Conservation (phyloP, 2,329 filamentous ascomycete species). For the Aspergillus alliaceus region DNA sequence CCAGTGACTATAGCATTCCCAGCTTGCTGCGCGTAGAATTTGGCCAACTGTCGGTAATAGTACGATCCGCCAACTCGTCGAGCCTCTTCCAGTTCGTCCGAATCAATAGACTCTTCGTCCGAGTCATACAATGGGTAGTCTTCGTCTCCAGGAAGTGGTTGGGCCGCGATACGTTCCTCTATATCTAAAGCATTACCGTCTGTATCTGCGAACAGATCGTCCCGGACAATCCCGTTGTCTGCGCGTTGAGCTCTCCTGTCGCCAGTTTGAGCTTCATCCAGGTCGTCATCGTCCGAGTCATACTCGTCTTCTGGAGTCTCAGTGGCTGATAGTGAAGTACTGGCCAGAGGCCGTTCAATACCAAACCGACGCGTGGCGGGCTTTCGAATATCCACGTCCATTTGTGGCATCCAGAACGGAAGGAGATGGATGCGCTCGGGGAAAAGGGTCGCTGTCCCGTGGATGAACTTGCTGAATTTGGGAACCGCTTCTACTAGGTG, state of each 20-base stretch:
- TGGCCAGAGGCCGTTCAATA: slow-evolving; percentile 76
- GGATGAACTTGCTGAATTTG: slow-evolving; percentile 99
- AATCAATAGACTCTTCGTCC: slow-evolving; percentile 75
- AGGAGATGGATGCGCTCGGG: slow-evolving; percentile 83
- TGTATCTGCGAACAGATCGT: slow-evolving; percentile 49
- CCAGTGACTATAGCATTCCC: slow-evolving; percentile 46
- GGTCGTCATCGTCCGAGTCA: slow-evolving; percentile 66
- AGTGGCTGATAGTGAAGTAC: slow-evolving; percentile 72
- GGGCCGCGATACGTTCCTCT: slow-evolving; percentile 75
- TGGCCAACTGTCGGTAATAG: slow-evolving; percentile 65
- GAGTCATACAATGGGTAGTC: slow-evolving; percentile 91
- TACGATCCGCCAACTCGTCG: slow-evolving; percentile 72
- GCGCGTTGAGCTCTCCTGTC: too few relatives aligned
- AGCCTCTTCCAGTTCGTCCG: slow-evolving; percentile 75
- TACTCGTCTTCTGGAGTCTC: slow-evolving; percentile 69
- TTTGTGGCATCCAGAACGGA: slow-evolving; percentile 97
- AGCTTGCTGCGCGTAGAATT: slow-evolving; percentile 51
- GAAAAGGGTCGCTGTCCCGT: slow-evolving; percentile 85
- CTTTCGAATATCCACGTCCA: slow-evolving; percentile 97
- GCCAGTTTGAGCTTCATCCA: too few relatives aligned
- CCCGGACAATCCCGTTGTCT: slow-evolving; percentile 39
- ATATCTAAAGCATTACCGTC: slow-evolving; percentile 62
- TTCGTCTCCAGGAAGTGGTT: slow-evolving; percentile 59
- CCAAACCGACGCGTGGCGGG: slow-evolving; percentile 85
- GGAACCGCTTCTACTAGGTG: slow-evolving; percentile 98